Evolutionary conservation across 345 rosid genomes (phyloP), one percentile per base, ranked within the genome.

Genomic region (Eucalyptus guilfoylei): DNA sequence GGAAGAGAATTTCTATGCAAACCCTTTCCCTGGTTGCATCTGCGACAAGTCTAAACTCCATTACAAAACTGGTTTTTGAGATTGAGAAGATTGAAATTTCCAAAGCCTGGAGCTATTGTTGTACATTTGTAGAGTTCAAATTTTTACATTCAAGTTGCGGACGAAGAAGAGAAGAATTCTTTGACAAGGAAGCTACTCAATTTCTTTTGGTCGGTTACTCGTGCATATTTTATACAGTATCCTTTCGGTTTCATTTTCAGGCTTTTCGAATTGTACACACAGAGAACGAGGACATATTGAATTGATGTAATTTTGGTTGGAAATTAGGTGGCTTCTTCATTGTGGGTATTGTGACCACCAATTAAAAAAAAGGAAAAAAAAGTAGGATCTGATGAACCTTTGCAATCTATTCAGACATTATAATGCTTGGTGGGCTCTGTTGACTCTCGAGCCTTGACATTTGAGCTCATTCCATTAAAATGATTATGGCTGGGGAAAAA

Each of bases 21-120:
- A 96, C 89, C 98, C 98, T 88, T 93, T 92, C 90, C 96, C 96
- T 1, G 98, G 95, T 87, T 94, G 98, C 91, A 91, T 96, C 80
- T 96, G 99, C 88, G 92, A 94, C 23, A 92, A 76, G 85, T 87
- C 86, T 30, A 40, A 55, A 30, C 11, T 42, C 64, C 60, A 52
- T 42, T 45, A 37, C 28, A 37, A 23, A 76, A 30, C 55, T 7
- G 6, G 44, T 30, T 12, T 23, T 52, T 86, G 55, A 50, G 44
- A 86, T 86, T 42, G 55, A 49, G 67, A 86, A 50, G 62, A 17
- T 86, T 28, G 34, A 26, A 16, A 32, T 19, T 34, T 9, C 47
- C 64, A 52, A 49, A 50, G 45, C 6, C n/a, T 34, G 62, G 64
- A 50, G 87, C 64, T 28, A 34, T 49, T 86, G 44, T 32, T 50